These are phyloP conservation scores for Cytospora piceae DNA, from an alignment of 2,329 filamentous ascomycete species.

Conservation along the genomic window DNA sequence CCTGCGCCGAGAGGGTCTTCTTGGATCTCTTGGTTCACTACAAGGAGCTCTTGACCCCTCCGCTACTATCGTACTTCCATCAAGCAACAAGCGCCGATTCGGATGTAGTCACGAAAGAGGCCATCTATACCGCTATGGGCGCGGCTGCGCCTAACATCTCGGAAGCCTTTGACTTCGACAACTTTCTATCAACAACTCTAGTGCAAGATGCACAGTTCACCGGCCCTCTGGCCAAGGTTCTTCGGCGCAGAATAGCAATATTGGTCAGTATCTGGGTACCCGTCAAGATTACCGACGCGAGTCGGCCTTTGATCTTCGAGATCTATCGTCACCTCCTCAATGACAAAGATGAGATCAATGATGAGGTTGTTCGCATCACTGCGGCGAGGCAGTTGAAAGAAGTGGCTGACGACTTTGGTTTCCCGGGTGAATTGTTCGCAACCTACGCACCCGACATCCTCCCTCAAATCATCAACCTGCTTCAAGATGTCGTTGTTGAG, in stretches of 20 bases:
- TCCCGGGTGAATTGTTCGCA: conserved; percentile 72
- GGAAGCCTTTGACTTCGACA: conserved; percentile 79
- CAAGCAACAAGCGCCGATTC: conserved; percentile 67
- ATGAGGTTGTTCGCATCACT: conserved; percentile 89
- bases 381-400: conserved; percentile 82
- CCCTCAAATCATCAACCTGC: conserved; percentile 72
- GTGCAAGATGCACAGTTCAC: conserved; percentile 74
- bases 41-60: conserved; percentile 78
- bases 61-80: conserved; percentile 81
- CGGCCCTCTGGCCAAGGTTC: conserved; percentile 70
- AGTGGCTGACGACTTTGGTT: conserved; percentile 84
- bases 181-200: conserved; percentile 74
- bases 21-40: conserved; percentile 88
- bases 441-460: conserved; percentile 78
- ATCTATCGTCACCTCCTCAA: conserved; percentile 88
- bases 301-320: conserved; percentile 77
- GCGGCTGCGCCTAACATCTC: conserved; percentile 78
- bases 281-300: conserved; percentile 71
- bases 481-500: conserved; percentile 76
- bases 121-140: conserved; percentile 91
- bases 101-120: conserved; percentile 86
- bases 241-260: conserved; percentile 86
- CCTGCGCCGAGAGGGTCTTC: conserved; percentile 92
- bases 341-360: conserved; percentile 76
- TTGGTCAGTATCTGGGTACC: conserved; percentile 88